phyloP scores from a whole-genome alignment of 495 filamentous ascomycete genomes.

The Penicillium tannophilum region DNA sequence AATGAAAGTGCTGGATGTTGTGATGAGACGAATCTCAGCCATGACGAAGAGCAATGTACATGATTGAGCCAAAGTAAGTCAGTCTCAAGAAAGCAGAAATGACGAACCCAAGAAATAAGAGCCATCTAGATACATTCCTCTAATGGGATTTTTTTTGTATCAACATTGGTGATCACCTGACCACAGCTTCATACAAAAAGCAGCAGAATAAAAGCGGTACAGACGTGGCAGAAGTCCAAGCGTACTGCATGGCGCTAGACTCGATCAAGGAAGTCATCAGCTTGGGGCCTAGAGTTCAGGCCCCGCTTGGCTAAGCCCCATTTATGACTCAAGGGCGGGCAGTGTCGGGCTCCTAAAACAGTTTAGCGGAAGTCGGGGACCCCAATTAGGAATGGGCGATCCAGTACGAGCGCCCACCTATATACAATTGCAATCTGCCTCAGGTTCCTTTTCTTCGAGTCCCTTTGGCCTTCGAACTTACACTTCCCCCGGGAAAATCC shows the following conservation, averaged over 20 bases:
- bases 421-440: conserved; percentile 22
- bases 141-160: no score
- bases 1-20: no score
- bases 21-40: no score
- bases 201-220: no score
- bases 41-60: no score
- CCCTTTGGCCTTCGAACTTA: conserved; percentile 11
- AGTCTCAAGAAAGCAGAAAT: no score
- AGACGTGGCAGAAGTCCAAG: no score
- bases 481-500: conserved; percentile 2
- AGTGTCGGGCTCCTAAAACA: conserved; percentile 37
- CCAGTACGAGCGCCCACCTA: not conserved
- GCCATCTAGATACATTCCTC: no score
- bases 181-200: no score
- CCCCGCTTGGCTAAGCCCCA: conserved; percentile 3
- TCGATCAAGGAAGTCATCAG: not conserved
- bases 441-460: conserved; percentile 21
- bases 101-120: no score
- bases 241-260: not conserved
- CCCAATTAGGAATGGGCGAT: conserved; percentile 27
- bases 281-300: not conserved
- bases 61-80: no score
- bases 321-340: conserved; percentile 9
- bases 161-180: not conserved
- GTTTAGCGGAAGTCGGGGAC: conserved; percentile 38